Percentiles rank a stretch among this genome's conserved stretches.
phyloP scores from a whole-genome alignment of 768 basidiomycete genomes.

The Candolleomyces efflorescens region DNA sequence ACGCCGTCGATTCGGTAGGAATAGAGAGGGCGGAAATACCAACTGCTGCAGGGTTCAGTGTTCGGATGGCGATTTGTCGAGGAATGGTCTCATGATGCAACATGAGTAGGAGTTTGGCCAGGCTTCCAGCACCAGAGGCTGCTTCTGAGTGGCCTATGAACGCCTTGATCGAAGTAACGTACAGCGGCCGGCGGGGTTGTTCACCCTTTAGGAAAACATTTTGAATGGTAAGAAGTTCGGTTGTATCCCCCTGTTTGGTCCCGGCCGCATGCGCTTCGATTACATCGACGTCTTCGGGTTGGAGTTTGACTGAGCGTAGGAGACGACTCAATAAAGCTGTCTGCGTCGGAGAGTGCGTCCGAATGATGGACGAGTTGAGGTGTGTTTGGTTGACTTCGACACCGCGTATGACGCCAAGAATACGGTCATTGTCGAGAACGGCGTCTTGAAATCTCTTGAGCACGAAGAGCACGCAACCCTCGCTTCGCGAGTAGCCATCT shows the following conservation, averaged over 20 bases:
- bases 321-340: slow-evolving; percentile 47
- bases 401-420: slow-evolving; percentile 66
- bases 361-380: slow-evolving; percentile 62
- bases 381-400: slow-evolving; percentile 73
- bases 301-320: slow-evolving; percentile 40
- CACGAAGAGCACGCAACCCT: slow-evolving; percentile 69
- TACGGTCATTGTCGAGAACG: slow-evolving; percentile 57
- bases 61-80: slow-evolving; percentile 51
- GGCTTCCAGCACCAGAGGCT: slow-evolving; percentile 67
- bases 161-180: slow-evolving; percentile 66
- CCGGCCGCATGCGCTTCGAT: slow-evolving; percentile 77
- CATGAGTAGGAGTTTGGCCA: slow-evolving; percentile 73
- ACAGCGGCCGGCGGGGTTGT: slow-evolving; percentile 48
- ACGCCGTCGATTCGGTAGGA: slow-evolving; percentile 31
- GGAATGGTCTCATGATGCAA: slow-evolving; percentile 53
- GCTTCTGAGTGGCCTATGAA: slow-evolving; percentile 77
- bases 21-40: slow-evolving; percentile 44
- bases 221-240: slow-evolving; percentile 61
- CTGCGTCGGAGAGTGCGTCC: slow-evolving; percentile 65
- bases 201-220: slow-evolving; percentile 38
- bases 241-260: slow-evolving; percentile 66
- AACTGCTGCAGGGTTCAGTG: slow-evolving; percentile 53
- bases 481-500: slow-evolving; percentile 68
- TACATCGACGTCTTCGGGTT: slow-evolving; percentile 47
- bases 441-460: slow-evolving; percentile 70